A percentile compares a stretch with the other conserved stretches of the same genome.
These are phyloP conservation scores for Alternaria sp. DNA, from an alignment of 2,329 filamentous ascomycete species.

Conservation along the genomic window DNA sequence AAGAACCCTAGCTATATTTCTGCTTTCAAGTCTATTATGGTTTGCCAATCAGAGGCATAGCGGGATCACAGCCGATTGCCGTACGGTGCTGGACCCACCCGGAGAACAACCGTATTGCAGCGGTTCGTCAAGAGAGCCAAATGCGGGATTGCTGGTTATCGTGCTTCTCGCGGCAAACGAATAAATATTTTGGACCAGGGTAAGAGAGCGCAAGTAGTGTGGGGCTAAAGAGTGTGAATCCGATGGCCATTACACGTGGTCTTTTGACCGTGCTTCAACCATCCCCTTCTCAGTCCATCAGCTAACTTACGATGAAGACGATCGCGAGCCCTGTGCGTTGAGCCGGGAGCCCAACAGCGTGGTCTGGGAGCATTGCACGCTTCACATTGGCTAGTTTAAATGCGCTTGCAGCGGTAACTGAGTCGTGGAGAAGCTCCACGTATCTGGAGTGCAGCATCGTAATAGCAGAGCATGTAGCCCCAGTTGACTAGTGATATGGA, in stretches of 20 bases:
- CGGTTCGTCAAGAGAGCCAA: conserved; percentile 19
- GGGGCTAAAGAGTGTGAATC: conserved; percentile 9
- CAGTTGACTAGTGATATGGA: background rate
- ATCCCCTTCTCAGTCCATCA: conserved; percentile 17
- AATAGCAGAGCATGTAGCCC: conserved; percentile 1
- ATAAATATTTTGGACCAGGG: conserved; percentile 11
- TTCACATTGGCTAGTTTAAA: conserved; percentile 31
- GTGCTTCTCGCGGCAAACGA: conserved; percentile 47
- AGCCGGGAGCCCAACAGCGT: conserved; percentile 40
- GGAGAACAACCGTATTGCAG: conserved; percentile 23
- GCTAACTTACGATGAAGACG: conserved; percentile 24
- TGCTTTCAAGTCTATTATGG: conserved; percentile 10
- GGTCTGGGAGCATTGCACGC: conserved; percentile 38
- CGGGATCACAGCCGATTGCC: conserved; percentile 22
- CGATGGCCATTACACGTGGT: conserved; percentile 25
- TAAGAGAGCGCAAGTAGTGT: conserved; percentile 8
- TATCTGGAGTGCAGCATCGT: conserved; percentile 18
- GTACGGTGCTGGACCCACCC: conserved; percentile 25
- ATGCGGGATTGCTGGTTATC: conserved; percentile 29
- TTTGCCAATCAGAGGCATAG: conserved; percentile 33
- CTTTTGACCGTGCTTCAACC: conserved; percentile 17
- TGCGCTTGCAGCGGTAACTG: conserved; percentile 41
- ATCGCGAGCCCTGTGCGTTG: conserved; percentile 39
- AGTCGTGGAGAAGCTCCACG: conserved; percentile 19
- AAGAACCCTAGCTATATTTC: conserved; percentile 17